Percentiles rank a stretch among this genome's conserved stretches.
These are phyloP conservation scores for Petasospora fabianii DNA, from an alignment of 1,139 yeast species.

Conservation along the genomic window DNA sequence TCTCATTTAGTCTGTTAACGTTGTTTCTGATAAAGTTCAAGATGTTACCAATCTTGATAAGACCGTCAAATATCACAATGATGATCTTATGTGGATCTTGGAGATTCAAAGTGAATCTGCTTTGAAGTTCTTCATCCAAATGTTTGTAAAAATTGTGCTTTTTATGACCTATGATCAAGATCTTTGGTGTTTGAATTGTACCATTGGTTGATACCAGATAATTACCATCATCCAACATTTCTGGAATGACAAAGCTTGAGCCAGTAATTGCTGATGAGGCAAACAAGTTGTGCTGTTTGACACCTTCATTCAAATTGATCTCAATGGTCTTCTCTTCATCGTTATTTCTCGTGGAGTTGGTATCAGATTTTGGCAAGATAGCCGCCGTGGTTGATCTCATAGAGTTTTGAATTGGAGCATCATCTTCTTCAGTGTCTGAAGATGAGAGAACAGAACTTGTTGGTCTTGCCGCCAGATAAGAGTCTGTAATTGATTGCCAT, in stretches of 20 bases:
- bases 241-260: constrained; percentile 21
- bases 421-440: constrained; percentile 26
- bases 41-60: constrained; percentile 27
- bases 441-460: constrained; percentile 27
- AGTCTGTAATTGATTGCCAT: constrained; percentile 23
- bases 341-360: not conserved
- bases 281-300: constrained; percentile 6
- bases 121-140: constrained; percentile 13
- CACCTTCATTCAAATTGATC: constrained; percentile 19
- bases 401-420: not conserved
- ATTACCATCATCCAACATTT: too few relatives aligned
- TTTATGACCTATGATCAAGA: constrained; percentile 26
- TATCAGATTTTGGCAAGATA: too few relatives aligned
- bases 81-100: constrained; percentile 17
- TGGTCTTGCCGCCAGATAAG: constrained; percentile 20
- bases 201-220: too few relatives aligned
- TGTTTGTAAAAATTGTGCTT: constrained; percentile 19
- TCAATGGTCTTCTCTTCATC: constrained; percentile 25
- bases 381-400: not conserved
- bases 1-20: constrained; percentile 4
- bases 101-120: constrained; percentile 20
- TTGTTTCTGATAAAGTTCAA: constrained; percentile 23
- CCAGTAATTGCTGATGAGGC: not conserved
- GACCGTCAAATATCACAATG: constrained; percentile 26
- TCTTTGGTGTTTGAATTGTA: too few relatives aligned